Evolutionary conservation across 1,284 basidiomycete species (phyloP).

Genomic region (Baeospora myosura): DNA sequence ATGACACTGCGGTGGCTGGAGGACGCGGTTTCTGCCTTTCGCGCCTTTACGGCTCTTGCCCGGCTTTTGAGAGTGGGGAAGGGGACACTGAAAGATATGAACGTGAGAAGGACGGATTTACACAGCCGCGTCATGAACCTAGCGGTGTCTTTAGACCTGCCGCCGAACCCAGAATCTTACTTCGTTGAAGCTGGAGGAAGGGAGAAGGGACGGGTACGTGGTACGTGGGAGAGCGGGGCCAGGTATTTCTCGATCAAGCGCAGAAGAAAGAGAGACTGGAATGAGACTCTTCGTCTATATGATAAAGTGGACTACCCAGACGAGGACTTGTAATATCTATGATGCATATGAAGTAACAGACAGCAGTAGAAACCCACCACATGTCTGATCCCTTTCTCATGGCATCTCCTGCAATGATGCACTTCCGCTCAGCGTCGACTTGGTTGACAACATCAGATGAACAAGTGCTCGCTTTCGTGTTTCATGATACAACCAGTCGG

Average conservation of each 20-base stretch:
- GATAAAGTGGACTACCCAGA: conserved; percentile 72
- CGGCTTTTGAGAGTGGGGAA: conserved; percentile 62
- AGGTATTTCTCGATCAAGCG: conserved; percentile 74
- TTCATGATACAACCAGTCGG: too few species aligned
- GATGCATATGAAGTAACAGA: too few species aligned
- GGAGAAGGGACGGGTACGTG: conserved; percentile 63
- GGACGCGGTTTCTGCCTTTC: conserved; percentile 69
- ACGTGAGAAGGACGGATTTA: conserved; percentile 45
- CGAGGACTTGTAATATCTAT: conserved; percentile 26
- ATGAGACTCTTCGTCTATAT: conserved; percentile 72
- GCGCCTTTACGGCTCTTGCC: conserved; percentile 57
- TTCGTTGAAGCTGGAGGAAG: conserved; percentile 48
- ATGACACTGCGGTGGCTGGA: conserved; percentile 81
- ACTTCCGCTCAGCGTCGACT: too few species aligned
- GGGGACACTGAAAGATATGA: conserved; percentile 43
- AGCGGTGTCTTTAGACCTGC: conserved; percentile 57
- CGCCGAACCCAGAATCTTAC: conserved; percentile 59
- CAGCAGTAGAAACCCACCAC: too few species aligned
- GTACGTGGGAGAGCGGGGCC: conserved; percentile 57
- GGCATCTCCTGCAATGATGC: too few species aligned
- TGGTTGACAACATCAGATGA: too few species aligned
- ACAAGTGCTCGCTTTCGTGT: too few species aligned
- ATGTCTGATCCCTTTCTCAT: too few species aligned
- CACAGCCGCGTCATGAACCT: conserved; percentile 58
- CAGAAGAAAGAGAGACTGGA: conserved; percentile 81